A percentile compares a stretch with the other conserved stretches of the same genome.
phyloP scores from a whole-genome alignment of 2,329 filamentous ascomycete genomes.

The Botrytis medusae region DNA sequence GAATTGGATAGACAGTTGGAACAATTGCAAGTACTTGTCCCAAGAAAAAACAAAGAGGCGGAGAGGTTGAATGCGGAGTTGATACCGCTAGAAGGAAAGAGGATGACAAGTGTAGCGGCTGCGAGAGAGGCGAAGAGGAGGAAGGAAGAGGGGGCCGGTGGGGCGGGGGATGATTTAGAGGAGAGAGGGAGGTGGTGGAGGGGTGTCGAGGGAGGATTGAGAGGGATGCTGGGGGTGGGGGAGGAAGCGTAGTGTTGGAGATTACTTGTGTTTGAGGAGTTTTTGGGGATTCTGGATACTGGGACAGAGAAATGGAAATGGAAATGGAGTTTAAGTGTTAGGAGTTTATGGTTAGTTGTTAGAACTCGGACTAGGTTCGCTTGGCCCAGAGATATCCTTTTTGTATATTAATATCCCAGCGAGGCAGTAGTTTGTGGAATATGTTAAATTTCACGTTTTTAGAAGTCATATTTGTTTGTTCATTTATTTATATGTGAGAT shows the following conservation, averaged over 20 bases:
- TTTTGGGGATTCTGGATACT: background rate
- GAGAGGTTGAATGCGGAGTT: slow-evolving; percentile 68
- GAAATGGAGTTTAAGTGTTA: background rate
- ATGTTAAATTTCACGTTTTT: too few relatives aligned
- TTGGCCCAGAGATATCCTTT: background rate
- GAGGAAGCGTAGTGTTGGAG: slow-evolving; percentile 36
- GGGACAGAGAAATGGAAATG: background rate
- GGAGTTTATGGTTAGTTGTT: background rate
- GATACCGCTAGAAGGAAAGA: slow-evolving; percentile 65
- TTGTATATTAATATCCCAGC: background rate
- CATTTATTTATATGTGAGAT: rapidly evolving
- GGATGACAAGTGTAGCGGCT: slow-evolving; percentile 62
- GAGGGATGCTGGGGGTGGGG: slow-evolving; percentile 60
- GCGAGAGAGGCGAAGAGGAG: slow-evolving; percentile 70
- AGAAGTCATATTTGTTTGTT: background rate
- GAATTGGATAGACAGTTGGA: slow-evolving; percentile 65
- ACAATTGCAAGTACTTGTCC: slow-evolving; percentile 59
- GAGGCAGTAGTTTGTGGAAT: background rate
- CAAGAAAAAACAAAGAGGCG: slow-evolving; percentile 64
- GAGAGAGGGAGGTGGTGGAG: slow-evolving; percentile 74
- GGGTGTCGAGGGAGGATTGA: slow-evolving; percentile 64
- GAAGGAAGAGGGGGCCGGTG: slow-evolving; percentile 64
- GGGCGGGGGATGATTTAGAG: slow-evolving; percentile 71
- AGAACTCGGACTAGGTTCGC: background rate
- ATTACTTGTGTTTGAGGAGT: background rate